phyloP scores from a whole-genome alignment of 345 rosid species.

The Conringia planisiliqua region DNA sequence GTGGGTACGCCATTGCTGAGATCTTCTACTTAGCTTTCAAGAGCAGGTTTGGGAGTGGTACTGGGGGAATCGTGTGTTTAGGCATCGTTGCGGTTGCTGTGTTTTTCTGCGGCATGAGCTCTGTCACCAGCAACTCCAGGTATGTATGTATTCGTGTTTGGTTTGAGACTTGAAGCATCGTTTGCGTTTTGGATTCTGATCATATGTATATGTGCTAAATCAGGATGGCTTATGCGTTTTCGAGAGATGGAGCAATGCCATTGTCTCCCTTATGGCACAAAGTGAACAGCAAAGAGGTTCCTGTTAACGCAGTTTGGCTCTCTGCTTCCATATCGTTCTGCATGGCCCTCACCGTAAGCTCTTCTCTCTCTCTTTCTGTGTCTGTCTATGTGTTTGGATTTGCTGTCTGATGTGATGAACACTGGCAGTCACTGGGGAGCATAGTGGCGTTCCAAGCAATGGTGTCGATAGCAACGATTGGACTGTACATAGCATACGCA shows the following conservation, averaged over 20 bases:
- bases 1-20: slow-evolving; percentile 90
- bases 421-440: slow-evolving; percentile 82
- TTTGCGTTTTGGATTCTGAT: slow-evolving; percentile 5
- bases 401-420: slow-evolving; percentile 11
- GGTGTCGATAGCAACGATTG: slow-evolving; percentile 96
- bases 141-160: slow-evolving; percentile 13
- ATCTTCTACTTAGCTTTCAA: slow-evolving; percentile 82
- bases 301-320: slow-evolving; percentile 86
- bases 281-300: slow-evolving; percentile 85
- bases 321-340: slow-evolving; percentile 70
- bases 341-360: slow-evolving; percentile 89
- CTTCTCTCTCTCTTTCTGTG: background rate
- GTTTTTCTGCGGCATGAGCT: slow-evolving; percentile 98
- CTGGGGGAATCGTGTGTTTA: slow-evolving; percentile 82
- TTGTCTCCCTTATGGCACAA: slow-evolving; percentile 77
- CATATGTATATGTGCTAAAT: background rate
- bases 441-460: slow-evolving; percentile 89
- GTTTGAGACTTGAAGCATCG: background rate
- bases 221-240: slow-evolving; percentile 99
- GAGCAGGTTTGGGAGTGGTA: slow-evolving; percentile 80
- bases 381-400: slow-evolving; percentile 1
- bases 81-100: slow-evolving; percentile 87
- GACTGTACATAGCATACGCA: slow-evolving; percentile 92
- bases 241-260: slow-evolving; percentile 98
- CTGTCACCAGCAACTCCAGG: slow-evolving; percentile 96